Evolutionary conservation across 306 rosid species (phyloP).

Genomic region (Phaseolus lunatus): DNA sequence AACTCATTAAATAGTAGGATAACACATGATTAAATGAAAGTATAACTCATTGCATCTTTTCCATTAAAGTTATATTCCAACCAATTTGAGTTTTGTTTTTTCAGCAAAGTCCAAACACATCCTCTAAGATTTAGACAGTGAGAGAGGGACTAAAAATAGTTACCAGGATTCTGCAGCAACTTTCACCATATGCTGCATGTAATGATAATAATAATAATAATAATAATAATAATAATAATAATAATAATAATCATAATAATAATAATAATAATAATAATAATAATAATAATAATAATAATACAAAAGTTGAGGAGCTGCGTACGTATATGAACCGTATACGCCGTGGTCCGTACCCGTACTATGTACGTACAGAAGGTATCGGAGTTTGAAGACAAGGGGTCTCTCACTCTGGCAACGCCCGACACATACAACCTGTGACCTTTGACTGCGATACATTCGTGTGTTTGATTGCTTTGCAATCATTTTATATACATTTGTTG

Average conservation of each 20-base stretch:
- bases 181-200: background rate
- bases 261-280: background rate
- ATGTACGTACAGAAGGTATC: background rate
- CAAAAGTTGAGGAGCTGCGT: background rate
- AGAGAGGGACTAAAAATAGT: background rate
- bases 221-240: too few species aligned
- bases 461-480: conserved; percentile 41
- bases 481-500: background rate
- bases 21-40: background rate
- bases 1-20: background rate
- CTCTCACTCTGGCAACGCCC: conserved; percentile 47
- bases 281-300: background rate
- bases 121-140: background rate
- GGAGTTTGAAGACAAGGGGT: conserved; percentile 28
- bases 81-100: background rate
- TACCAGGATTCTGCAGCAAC: background rate
- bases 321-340: background rate
- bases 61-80: background rate
- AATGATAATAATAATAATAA: too few species aligned
- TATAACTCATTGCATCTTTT: background rate
- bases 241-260: too few species aligned
- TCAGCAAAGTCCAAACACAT: background rate
- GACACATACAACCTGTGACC: conserved; percentile 62
- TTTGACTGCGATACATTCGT: conserved; percentile 57
- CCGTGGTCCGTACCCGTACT: background rate